Evolutionary conservation across 371 early-diverging fungal species (phyloP).

Genomic region (Choanephora cucurbitarum): DNA sequence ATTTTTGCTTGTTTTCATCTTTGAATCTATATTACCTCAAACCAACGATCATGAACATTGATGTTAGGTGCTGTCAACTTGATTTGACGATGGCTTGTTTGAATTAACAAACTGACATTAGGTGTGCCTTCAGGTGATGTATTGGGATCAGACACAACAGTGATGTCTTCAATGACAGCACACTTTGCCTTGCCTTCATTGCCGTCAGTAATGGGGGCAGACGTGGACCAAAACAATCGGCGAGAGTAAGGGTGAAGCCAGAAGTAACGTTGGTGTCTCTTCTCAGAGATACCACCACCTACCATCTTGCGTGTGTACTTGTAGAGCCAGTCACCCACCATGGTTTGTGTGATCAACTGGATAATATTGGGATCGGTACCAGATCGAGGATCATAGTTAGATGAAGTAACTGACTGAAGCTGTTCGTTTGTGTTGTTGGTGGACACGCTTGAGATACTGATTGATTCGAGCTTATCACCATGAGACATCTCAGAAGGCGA

Average conservation of each 20-base stretch:
- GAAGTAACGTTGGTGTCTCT: slow-evolving; percentile 67
- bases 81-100: slow-evolving; percentile 66
- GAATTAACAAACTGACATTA: slow-evolving; percentile 62
- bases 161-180: slow-evolving; percentile 63
- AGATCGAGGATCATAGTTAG: slow-evolving; percentile 12
- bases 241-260: slow-evolving; percentile 81
- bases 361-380: slow-evolving; percentile 29
- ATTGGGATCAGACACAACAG: slow-evolving; percentile 39
- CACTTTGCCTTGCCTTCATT: slow-evolving; percentile 57
- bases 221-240: slow-evolving; percentile 70
- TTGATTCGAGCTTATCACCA: slow-evolving; percentile 15
- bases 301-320: slow-evolving; percentile 66
- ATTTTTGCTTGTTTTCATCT: too few relatives aligned
- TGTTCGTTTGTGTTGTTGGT: slow-evolving; percentile 29
- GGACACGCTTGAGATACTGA: slow-evolving; percentile 29
- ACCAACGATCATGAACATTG: slow-evolving; percentile 72
- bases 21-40: too few relatives aligned
- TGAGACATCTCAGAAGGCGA: slow-evolving; percentile 4
- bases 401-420: slow-evolving; percentile 18
- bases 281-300: slow-evolving; percentile 57
- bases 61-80: slow-evolving; percentile 70
- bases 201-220: slow-evolving; percentile 74
- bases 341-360: slow-evolving; percentile 72
- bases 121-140: slow-evolving; percentile 45
- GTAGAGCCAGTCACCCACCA: slow-evolving; percentile 74